Evolutionary conservation across 768 basidiomycete genomes (phyloP), one percentile per base, ranked within the genome.

Genomic region (Asterophora lycoperdoides): DNA sequence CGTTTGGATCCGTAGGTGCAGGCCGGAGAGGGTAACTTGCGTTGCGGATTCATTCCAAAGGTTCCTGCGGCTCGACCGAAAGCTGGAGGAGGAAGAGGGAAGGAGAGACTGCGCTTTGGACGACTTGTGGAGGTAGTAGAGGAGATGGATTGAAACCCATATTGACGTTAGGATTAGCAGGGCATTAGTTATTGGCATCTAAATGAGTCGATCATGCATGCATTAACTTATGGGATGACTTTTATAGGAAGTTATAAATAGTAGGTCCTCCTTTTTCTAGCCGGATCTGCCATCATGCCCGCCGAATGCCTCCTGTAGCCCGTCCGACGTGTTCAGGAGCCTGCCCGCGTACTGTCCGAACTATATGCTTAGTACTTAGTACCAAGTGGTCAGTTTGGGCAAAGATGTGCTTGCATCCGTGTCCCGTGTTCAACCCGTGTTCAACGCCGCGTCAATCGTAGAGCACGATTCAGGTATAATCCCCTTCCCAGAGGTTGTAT

Each of bases 1-100:
- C 0, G 81, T 81, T 54, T 78, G 72, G 47, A 82, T 49, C 41
- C 64, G 64, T 14, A 77, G 52, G 44, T 74, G 70, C 0, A 74
- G 42, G 32, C 47, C 41, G 33, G 53, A 64, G 36, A 68, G 56
- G 17, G 54, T 32, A 13, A 62, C 52, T 36, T 60, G 58, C 4
- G 55, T 62, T 28, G 49, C 55, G n/a, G 56, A 57, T 17, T 44
- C 46, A 14, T 52, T 48, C 59, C 57, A 61, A n/a, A 53, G 19
- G 33, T 43, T 43, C 9, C 44, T 49, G 14, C 45, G 43, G 32
- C 48, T 23, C 42, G 26, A 37, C 26, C 42, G 32, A n/a, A 39
- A 29, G 17, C 39, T 15, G 23, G 28, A 32, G 10, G 41, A 23
- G 19, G 23, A 23, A 23, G 44, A 47, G 11, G 59, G 58, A 18